These are phyloP conservation scores for Dendrobium chrysotoxum DNA, from an alignment of 106 monocot species.

Conservation along the genomic window DNA sequence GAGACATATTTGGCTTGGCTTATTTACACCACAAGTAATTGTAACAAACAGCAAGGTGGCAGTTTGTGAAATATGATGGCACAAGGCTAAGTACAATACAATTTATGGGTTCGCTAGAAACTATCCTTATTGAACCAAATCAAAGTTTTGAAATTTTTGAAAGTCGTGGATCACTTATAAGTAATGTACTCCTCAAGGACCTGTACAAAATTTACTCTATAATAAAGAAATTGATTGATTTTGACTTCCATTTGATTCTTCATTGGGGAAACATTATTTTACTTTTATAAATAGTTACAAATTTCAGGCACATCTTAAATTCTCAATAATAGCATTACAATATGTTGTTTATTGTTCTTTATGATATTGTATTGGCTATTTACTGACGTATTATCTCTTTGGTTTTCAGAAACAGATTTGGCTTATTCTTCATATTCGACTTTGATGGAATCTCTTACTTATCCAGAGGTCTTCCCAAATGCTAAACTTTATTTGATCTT, in stretches of 20 bases:
- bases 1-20: too few relatives aligned
- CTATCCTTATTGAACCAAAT: neutral
- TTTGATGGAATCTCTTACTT: constrained; percentile 9
- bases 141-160: neutral
- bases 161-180: neutral
- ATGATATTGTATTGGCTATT: neutral
- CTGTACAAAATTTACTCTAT: neutral
- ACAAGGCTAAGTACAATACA: too few relatives aligned
- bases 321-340: constrained; percentile 1
- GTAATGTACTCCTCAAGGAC: neutral
- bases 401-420: constrained; percentile 5
- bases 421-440: constrained; percentile 8
- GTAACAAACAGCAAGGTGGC: too few relatives aligned
- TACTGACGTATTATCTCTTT: neutral
- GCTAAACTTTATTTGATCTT: neutral
- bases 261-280: too few relatives aligned
- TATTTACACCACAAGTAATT: too few relatives aligned
- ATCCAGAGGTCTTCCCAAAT: neutral
- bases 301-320: neutral
- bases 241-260: neutral
- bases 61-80: too few relatives aligned
- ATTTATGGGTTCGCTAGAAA: too few relatives aligned
- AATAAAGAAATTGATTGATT: neutral
- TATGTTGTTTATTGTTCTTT: constrained; percentile 3
- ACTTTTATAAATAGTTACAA: neutral